Conservation (phyloP, 2,329 filamentous ascomycete genomes). For the Cladobotryum mycophilum region DNA sequence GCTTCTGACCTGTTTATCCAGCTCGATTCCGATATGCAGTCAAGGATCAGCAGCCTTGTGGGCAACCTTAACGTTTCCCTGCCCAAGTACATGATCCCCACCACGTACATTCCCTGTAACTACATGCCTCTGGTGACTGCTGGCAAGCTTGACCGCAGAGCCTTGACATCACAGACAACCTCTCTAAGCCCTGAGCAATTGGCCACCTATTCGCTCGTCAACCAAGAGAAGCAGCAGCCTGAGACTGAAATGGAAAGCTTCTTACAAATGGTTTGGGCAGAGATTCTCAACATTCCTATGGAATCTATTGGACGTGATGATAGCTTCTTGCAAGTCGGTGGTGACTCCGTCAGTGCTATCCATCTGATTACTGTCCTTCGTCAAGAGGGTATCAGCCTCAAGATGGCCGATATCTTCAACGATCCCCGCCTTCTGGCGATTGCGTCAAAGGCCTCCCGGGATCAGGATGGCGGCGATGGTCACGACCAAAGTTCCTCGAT, state of each 20-base stretch:
- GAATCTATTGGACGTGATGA: conserved; percentile 13
- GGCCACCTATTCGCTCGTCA: neutral
- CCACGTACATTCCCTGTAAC: conserved; percentile 3
- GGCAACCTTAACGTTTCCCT: neutral
- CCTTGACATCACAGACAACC: neutral
- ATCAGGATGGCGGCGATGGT: too few relatives aligned
- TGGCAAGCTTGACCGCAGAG: conserved; percentile 7
- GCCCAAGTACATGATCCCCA: conserved; percentile 7
- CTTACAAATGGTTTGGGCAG: conserved; percentile 2
- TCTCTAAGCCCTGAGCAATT: conserved; percentile 2
- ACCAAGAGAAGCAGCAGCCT: neutral
- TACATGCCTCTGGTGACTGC: conserved; percentile 10
- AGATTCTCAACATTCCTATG: neutral
- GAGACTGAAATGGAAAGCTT: conserved; percentile 3
- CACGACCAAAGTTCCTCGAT: too few relatives aligned
- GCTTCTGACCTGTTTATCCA: neutral
- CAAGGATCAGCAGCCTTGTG: neutral
- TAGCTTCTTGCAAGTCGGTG: conserved; percentile 13
- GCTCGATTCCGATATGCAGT: neutral
- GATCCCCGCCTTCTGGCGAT: conserved; percentile 8
- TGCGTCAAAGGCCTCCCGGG: neutral
- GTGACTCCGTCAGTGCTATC: conserved; percentile 14
- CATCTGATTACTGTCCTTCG: conserved; percentile 11
- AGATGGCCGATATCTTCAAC: conserved; percentile 12
- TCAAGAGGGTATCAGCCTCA: conserved; percentile 9